Base-by-base conservation (phyloP, 371 early-diverging fungal species). In the Catenaria anguillulae region DNA sequence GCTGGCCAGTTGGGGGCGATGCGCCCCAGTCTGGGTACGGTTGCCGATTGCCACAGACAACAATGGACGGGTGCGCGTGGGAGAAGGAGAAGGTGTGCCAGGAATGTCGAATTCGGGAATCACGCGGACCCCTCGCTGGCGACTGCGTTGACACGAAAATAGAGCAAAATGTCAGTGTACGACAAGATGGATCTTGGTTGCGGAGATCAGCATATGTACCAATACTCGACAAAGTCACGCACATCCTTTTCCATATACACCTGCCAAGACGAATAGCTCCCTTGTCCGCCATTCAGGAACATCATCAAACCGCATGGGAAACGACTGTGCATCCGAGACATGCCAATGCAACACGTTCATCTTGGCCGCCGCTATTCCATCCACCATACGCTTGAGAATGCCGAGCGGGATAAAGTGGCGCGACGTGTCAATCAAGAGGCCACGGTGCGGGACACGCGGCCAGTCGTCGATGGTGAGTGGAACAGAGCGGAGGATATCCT, bases 281-380 rank as follows among this genome's bases (percentile, higher is more conserved):
- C n/a, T n/a, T n/a, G n/a, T n/a, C n/a, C n/a, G n/a, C n/a, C n/a
- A n/a, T n/a, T n/a, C n/a, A n/a, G n/a, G n/a, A n/a, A n/a, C n/a
- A n/a, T n/a, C n/a, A n/a, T n/a, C n/a, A n/a, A n/a, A n/a, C n/a
- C n/a, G n/a, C n/a, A 87, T 60, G 1, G 88, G 86, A 84, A 85
- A 89, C 6, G 85, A 77, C 60, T 88, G 88, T 37, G 86, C 70
- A 60, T 90, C 90, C 0, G 82, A 81, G 17, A 85, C 78, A 64
- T 90, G 90, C 87, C 88, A 88, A 68, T 90, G 90, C 69, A 90
- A 75, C 19, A 84, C 79, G 63, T 89, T 89, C 70, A 89, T 70
- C 75, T 89, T 89, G 77, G 80, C 83, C 71, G 76, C 85, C 52
- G 85, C 70, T 71, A 88, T 78, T 43, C 85, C 89, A 56, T 88